Evolutionary conservation across 768 basidiomycete species (phyloP), one percentile per base, ranked within the genome.

Genomic region (Rhodosporidiobolus odoratus): DNA sequence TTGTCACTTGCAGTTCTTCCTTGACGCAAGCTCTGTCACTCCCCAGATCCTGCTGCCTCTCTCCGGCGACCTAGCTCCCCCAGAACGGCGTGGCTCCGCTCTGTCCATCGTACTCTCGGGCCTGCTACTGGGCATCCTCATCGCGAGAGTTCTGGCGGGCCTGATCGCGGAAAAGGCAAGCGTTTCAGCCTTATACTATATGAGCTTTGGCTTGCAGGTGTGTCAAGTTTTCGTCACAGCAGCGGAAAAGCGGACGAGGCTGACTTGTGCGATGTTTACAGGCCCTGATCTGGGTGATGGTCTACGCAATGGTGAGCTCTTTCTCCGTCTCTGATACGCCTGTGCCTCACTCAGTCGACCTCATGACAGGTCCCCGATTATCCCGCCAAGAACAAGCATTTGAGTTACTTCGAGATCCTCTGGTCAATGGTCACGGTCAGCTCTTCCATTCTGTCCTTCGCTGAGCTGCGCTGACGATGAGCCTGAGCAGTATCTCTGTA

Each of bases 1-100:
- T 71, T 86, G 89, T 57, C 81, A 91, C 59, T 89, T 89, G 47
- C 92, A 92, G 82, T 88, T 92, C 81, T 89, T 92, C 89, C 86
- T 92, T 73, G 90, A 92, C 77, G 85, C 85, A 19, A 80, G 84
- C 34, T 87, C 86, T n/a, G 89, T 91, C 57, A 85, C 86, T 0
- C 80, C 81, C 27, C 80, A 83, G 75, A 69, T 78, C 66, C 81
- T 86, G 68, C 85, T 95, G 66, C 85, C 91, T 0, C 76, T 88
- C 50, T 89, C 90, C 0, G 92, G 86, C 2, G 92, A 95, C 79
- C 84, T 94, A 35, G 91, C 91, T 0, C 86, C 89, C 1, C 85
- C 87, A 1, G 83, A 87, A 58, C 84, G 84, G 30, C 85, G 91
- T 35, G 91, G 88, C 0, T 83, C 86, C 9, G 88, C 91, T 0